Conservation (phyloP, 805 yeast species). For the Grigorovia humatica region DNA sequence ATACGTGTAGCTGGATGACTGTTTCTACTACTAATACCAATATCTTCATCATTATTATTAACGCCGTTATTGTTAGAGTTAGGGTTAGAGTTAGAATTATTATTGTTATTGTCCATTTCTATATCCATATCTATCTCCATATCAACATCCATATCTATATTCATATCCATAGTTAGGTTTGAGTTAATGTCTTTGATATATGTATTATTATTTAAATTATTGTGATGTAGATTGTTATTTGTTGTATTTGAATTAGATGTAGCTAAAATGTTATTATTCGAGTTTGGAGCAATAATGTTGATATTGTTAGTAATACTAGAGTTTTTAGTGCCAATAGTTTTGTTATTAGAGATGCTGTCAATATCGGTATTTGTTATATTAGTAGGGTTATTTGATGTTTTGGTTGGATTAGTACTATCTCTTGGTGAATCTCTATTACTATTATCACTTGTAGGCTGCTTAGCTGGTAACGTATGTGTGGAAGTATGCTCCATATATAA, state of each 20-base stretch:
- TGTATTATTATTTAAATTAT: too few species aligned
- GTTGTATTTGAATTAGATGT: too few species aligned
- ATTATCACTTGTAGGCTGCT: background rate
- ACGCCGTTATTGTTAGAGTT: background rate
- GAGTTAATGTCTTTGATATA: background rate
- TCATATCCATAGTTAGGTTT: background rate
- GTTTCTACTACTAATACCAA: too few species aligned
- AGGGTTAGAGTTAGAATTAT: background rate
- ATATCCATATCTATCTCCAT: background rate
- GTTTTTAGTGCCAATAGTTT: background rate
- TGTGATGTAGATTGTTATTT: too few species aligned
- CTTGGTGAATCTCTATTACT: background rate
- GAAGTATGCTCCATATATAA: conserved; percentile 8
- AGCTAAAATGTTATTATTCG: background rate
- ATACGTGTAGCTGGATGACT: background rate
- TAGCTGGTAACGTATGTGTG: conserved; percentile 7
- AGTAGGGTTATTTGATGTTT: background rate
- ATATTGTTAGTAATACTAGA: background rate
- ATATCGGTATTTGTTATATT: too few species aligned
- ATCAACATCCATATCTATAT: background rate
- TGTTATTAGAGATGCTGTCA: too few species aligned
- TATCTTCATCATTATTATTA: too few species aligned
- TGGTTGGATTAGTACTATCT: too few species aligned
- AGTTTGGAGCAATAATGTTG: background rate
- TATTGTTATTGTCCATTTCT: background rate